Base-by-base conservation (phyloP, 331 rosid species). In the Arachis monticola region DNA sequence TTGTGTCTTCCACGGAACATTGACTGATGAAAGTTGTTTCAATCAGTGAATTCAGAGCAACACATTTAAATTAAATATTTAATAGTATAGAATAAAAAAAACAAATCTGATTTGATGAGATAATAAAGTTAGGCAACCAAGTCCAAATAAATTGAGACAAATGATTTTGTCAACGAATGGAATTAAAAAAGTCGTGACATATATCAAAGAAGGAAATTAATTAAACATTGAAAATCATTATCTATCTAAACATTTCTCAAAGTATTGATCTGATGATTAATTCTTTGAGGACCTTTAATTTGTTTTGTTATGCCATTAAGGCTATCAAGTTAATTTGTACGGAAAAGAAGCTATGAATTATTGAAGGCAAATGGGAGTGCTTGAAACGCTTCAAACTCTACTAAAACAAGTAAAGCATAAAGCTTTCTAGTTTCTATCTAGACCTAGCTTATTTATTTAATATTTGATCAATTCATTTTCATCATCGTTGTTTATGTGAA, bases 361-460 rank as follows among this genome's bases (percentile, higher is more conserved):
- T 38, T 38, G 41, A 35, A 11, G 61, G 62, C 5, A 8, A 51
- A 53, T 53, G 8, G 14, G 35, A 70, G 52, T 70, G 74, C 41
- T 63, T 70, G 46, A 46, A 53, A 40, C 57, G 51, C 51, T 10
- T 76, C 13, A 57, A 76, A 67, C 32, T 76, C 58, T 46, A 9
- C 52, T 17, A 66, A 31, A 55, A 66, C 30, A 45, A 31, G 67
- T 4, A 56, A 56, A 56, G 30, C 59, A 27, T 38, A 38, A 5
- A 66, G 35, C 13, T 38, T 47, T 35, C 60, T 58, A 55, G 31
- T 2, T 41, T 12, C 52, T 41, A 31, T 32, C 47, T 47, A 60
- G 51, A 14, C 41, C 41, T 38, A 38, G 69, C 71, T 69, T 70
- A 48, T 52, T 31, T 59, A 44, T 7, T 67, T 31, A 52, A 3